phyloP scores from a whole-genome alignment of 176 grass and related monocot genomes.

The Carex myosuroides region DNA sequence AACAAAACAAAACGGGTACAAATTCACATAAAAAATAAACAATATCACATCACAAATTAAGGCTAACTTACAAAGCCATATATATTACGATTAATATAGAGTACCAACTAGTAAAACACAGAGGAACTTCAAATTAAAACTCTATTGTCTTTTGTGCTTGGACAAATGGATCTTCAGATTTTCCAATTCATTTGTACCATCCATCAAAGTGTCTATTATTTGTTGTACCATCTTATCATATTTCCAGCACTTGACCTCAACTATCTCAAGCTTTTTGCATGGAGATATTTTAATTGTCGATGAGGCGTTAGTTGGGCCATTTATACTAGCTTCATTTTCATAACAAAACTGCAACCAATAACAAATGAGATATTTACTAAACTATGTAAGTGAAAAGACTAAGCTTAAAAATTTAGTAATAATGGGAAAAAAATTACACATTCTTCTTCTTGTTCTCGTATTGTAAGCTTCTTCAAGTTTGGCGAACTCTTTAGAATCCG shows the following conservation, averaged over 20 bases:
- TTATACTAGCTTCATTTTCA: neutral
- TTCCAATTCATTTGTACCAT: neutral
- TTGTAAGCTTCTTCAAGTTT: too few relatives aligned
- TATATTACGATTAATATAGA: neutral
- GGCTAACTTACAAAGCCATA: neutral
- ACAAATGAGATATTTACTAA: neutral
- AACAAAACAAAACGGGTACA: too few relatives aligned
- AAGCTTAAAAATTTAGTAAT: neutral
- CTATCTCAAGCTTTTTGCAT: neutral
- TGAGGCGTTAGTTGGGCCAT: neutral
- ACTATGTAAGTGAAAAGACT: neutral
- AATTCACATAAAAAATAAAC: neutral
- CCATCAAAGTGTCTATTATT: neutral
- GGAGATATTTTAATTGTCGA: neutral
- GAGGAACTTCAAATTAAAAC: too few relatives aligned
- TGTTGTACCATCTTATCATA: neutral
- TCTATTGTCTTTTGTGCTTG: neutral
- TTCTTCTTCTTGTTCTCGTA: too few relatives aligned
- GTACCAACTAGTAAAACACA: neutral
- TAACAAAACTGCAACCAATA: neutral
- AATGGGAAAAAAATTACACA: neutral
- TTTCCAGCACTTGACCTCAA: neutral
- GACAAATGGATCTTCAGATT: neutral
- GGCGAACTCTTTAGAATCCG: too few relatives aligned
- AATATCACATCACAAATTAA: neutral